Evolutionary conservation across 2,329 filamentous ascomycete genomes (phyloP).

Genomic region (Aspergillus versicolor): DNA sequence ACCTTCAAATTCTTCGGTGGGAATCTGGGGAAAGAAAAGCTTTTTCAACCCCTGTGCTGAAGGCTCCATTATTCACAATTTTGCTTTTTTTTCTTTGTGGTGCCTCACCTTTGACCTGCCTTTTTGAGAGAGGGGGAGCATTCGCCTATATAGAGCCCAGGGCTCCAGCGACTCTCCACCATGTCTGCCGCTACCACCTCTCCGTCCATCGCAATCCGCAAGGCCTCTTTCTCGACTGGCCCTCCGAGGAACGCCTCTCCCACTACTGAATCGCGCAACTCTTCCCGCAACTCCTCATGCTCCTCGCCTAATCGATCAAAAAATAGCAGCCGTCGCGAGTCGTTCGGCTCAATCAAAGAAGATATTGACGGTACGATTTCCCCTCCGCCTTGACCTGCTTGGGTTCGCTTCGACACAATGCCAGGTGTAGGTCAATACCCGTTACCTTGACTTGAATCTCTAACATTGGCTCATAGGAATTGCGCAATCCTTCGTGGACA

Average conservation of each 20-base stretch:
- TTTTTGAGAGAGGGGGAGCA: slow-evolving; percentile 17
- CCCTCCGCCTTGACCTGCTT: neutral
- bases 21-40: slow-evolving; percentile 34
- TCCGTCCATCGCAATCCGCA: slow-evolving; percentile 21
- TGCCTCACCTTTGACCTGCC: slow-evolving; percentile 11
- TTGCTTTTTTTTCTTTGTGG: slow-evolving; percentile 8
- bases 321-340: slow-evolving; percentile 40
- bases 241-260: slow-evolving; percentile 22
- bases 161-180: slow-evolving; percentile 17
- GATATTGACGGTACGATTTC: slow-evolving; percentile 39
- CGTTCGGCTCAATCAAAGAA: slow-evolving; percentile 46
- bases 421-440: neutral
- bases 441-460: neutral
- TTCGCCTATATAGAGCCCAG: slow-evolving; percentile 19
- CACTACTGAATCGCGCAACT: slow-evolving; percentile 26
- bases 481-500: slow-evolving; percentile 46
- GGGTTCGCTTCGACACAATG: neutral
- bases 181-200: slow-evolving; percentile 31
- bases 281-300: slow-evolving; percentile 32
- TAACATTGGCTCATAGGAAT: slow-evolving; percentile 31
- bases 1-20: slow-evolving; percentile 18
- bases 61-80: slow-evolving; percentile 4
- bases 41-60: slow-evolving; percentile 16
- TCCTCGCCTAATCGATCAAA: slow-evolving; percentile 38
- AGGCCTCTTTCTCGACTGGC: slow-evolving; percentile 24